A percentile compares a stretch with the other conserved stretches of the same genome.
These are phyloP conservation scores for Tylopilus vinaceipallidus DNA, from an alignment of 768 basidiomycete species.

Conservation along the genomic window DNA sequence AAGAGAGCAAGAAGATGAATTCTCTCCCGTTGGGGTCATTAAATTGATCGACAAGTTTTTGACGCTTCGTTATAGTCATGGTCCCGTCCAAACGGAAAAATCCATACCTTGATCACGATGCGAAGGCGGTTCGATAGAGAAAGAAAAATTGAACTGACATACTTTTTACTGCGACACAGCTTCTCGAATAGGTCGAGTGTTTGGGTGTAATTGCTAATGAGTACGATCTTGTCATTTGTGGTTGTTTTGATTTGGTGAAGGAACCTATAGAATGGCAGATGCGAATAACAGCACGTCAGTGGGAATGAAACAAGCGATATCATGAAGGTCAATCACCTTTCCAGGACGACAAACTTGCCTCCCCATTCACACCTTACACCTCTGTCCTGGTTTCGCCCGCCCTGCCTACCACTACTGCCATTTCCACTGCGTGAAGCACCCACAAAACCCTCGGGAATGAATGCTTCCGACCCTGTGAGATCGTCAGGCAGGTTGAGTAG, in stretches of 20 bases:
- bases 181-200: constrained; percentile 93
- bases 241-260: constrained; percentile 76
- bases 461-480: constrained; percentile 72
- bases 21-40: constrained; percentile 92
- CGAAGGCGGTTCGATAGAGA: background rate
- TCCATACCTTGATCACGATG: constrained; percentile 60
- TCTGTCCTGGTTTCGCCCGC: constrained; percentile 37
- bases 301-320: background rate
- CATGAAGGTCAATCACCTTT: constrained; percentile 52
- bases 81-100: constrained; percentile 93
- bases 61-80: constrained; percentile 88
- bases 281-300: background rate
- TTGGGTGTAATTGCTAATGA: constrained; percentile 96
- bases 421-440: constrained; percentile 38
- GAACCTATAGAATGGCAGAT: constrained; percentile 51
- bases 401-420: constrained; percentile 38
- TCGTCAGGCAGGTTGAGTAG: constrained; percentile 83
- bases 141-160: constrained; percentile 14
- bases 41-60: constrained; percentile 95
- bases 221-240: constrained; percentile 91
- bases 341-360: constrained; percentile 92
- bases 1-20: constrained; percentile 91
- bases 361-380: constrained; percentile 76
- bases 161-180: constrained; percentile 84
- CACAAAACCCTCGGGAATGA: constrained; percentile 81